These are phyloP conservation scores for Forsythia suspensa DNA, from an alignment of 257 asterid genomes.

Conservation along the genomic window DNA sequence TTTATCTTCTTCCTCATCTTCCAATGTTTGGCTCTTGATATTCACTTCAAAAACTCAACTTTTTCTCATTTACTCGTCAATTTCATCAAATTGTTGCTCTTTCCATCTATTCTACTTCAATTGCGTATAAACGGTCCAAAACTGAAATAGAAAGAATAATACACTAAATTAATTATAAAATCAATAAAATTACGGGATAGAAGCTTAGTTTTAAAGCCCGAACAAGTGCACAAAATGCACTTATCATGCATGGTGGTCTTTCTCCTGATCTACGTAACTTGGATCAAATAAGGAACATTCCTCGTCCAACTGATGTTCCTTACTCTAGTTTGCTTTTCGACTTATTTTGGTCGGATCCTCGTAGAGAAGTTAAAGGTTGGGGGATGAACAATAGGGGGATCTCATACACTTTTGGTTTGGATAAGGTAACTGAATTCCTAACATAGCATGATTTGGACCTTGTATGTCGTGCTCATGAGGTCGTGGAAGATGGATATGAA, in stretches of 20 bases:
- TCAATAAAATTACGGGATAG: too few relatives aligned
- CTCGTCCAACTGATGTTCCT: neutral
- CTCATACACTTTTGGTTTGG: neutral
- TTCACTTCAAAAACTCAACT: too few relatives aligned
- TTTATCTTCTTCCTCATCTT: too few relatives aligned
- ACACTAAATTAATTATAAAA: too few relatives aligned
- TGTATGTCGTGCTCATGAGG: neutral
- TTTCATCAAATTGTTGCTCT: too few relatives aligned
- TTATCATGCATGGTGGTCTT: neutral
- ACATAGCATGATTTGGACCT: neutral
- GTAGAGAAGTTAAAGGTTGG: neutral
- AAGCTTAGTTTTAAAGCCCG: too few relatives aligned
- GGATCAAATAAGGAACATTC: neutral
- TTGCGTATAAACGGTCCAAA: too few relatives aligned
- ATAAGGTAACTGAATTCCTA: neutral
- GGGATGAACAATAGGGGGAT: neutral
- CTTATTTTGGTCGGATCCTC: neutral
- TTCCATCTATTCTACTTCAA: too few relatives aligned
- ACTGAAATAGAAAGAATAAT: too few relatives aligned
- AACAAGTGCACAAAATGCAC: too few relatives aligned
- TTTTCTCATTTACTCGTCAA: too few relatives aligned
- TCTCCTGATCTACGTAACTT: neutral
- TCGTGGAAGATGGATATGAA: neutral
- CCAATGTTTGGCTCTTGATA: too few relatives aligned
- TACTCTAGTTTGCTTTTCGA: neutral